Evolutionary conservation across 495 filamentous ascomycete genomes (phyloP).

Genomic region (Penicillium waksmanii): DNA sequence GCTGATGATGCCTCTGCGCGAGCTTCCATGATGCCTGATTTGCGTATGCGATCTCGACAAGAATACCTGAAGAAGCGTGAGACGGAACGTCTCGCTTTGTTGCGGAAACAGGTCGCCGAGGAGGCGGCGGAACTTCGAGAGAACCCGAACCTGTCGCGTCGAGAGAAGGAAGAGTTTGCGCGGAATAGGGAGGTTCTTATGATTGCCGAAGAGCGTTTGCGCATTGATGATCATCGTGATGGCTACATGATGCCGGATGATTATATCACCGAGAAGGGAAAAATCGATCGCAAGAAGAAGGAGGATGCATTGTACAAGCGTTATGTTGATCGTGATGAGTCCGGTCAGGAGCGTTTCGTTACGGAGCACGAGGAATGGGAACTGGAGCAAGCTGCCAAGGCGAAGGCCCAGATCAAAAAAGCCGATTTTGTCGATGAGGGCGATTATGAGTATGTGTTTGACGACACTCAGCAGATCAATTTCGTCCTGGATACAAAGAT

Average conservation of each 20-base stretch:
- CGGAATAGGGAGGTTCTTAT: slow-evolving; percentile 85
- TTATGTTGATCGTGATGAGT: slow-evolving; percentile 86
- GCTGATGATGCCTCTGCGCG: slow-evolving; percentile 67
- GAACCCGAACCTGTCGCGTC: slow-evolving; percentile 72
- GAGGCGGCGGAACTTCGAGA: slow-evolving; percentile 81
- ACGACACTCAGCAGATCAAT: slow-evolving; percentile 84
- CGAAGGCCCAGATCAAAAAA: slow-evolving; percentile 80
- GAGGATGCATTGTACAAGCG: slow-evolving; percentile 88
- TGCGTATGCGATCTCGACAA: slow-evolving; percentile 82
- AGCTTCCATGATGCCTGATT: slow-evolving; percentile 69
- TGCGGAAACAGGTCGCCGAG: slow-evolving; percentile 90
- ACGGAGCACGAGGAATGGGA: slow-evolving; percentile 99
- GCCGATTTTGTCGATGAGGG: slow-evolving; percentile 78
- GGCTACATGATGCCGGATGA: slow-evolving; percentile 95
- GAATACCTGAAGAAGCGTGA: slow-evolving; percentile 94
- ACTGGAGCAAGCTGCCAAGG: slow-evolving; percentile 84
- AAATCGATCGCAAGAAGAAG: slow-evolving; percentile 87
- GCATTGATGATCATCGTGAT: slow-evolving; percentile 90
- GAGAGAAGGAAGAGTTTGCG: slow-evolving; percentile 88
- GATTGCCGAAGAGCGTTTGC: slow-evolving; percentile 83
- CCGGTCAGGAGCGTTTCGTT: slow-evolving; percentile 84
- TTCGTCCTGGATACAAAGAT: slow-evolving; percentile 78
- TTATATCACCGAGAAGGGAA: slow-evolving; percentile 90
- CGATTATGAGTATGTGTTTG: slow-evolving; percentile 93
- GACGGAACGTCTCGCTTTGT: slow-evolving; percentile 76